Evolutionary conservation across 768 basidiomycete genomes (phyloP).

Genomic region (Lactifluus piperatus): DNA sequence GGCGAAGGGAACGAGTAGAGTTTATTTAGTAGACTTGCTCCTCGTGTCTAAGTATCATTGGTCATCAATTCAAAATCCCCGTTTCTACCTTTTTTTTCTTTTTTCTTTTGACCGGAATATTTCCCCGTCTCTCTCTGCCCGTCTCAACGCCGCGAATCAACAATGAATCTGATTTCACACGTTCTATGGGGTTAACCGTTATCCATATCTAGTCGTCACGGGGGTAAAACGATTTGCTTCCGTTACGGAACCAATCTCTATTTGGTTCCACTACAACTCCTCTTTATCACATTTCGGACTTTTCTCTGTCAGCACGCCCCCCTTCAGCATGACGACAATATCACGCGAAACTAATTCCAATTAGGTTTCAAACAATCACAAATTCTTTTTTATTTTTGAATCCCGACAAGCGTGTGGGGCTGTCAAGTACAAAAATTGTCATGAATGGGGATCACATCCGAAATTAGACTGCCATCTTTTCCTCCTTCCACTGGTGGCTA

Average conservation of each 20-base stretch:
- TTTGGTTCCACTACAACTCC: neutral
- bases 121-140: neutral
- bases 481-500: neutral
- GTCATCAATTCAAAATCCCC: neutral
- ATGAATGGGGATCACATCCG: neutral
- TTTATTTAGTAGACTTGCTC: neutral
- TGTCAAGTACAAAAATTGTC: no score
- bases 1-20: no score
- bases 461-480: neutral
- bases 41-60: slow-evolving; percentile 1
- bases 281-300: neutral
- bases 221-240: neutral
- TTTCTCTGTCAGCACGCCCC: no score
- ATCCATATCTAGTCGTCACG: neutral
- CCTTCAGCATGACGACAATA: no score
- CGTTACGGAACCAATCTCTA: neutral
- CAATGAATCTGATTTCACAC: neutral
- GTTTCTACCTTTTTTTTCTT: no score
- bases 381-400: no score
- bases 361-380: no score
- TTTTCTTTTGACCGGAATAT: neutral
- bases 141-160: neutral
- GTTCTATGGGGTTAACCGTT: neutral
- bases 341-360: no score
- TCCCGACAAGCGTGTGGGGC: no score